These are phyloP conservation scores for Candida silvatica DNA, from an alignment of 805 yeast species.

Conservation along the genomic window DNA sequence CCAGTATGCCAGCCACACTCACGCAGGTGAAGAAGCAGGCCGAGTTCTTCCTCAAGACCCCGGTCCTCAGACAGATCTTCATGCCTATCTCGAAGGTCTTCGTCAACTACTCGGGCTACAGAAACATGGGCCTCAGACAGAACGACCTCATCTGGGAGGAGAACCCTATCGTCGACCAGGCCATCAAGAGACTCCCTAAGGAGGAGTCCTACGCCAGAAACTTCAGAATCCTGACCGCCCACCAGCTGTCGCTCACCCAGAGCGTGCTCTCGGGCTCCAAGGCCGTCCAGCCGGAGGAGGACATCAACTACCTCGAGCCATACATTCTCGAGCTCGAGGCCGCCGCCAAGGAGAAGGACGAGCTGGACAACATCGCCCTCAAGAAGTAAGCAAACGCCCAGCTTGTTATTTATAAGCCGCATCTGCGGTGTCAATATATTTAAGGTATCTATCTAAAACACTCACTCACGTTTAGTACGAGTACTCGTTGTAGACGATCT, in stretches of 20 bases:
- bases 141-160: slow-evolving; percentile 89
- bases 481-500: slow-evolving; percentile 48
- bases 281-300: slow-evolving; percentile 73
- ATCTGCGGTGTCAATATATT: too few relatives aligned
- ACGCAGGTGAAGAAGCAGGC: slow-evolving; percentile 67
- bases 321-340: slow-evolving; percentile 91
- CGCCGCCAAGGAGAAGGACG: slow-evolving; percentile 80
- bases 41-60: slow-evolving; percentile 74
- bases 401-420: background rate
- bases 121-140: slow-evolving; percentile 84
- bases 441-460: background rate
- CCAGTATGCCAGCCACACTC: slow-evolving; percentile 39
- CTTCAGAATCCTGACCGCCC: slow-evolving; percentile 87
- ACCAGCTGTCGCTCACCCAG: slow-evolving; percentile 78
- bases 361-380: slow-evolving; percentile 67
- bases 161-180: slow-evolving; percentile 77
- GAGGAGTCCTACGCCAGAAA: slow-evolving; percentile 84
- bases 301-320: slow-evolving; percentile 75
- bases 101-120: slow-evolving; percentile 77
- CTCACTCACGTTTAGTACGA: slow-evolving; percentile 34
- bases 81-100: slow-evolving; percentile 76
- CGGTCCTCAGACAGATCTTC: slow-evolving; percentile 65
- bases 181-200: slow-evolving; percentile 78
- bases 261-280: slow-evolving; percentile 77
- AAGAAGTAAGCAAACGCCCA: background rate